Conservation (phyloP, 2,329 filamentous ascomycete species). For the Exophiala sideris region DNA sequence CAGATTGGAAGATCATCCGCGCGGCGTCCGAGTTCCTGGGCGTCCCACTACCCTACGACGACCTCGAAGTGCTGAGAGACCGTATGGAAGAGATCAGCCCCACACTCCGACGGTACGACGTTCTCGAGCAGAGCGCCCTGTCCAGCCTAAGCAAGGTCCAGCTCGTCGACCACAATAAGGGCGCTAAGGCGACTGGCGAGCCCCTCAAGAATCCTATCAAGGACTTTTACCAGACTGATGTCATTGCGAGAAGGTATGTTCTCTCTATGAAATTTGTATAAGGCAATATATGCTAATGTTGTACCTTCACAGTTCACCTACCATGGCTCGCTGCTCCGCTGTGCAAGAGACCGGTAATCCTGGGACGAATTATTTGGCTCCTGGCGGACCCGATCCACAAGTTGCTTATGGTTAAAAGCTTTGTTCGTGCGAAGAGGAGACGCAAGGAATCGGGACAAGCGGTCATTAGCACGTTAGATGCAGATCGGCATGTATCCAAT, state of each 20-base stretch:
- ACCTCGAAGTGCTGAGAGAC: constrained; percentile 82
- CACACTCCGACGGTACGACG: constrained; percentile 81
- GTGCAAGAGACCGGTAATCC: constrained; percentile 81
- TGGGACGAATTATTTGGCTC: constrained; percentile 74
- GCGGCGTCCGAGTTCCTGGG: constrained; percentile 89
- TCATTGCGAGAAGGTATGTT: constrained; percentile 87
- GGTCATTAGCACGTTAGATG: too few relatives aligned
- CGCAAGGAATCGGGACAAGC: too few relatives aligned
- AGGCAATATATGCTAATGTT: constrained; percentile 3
- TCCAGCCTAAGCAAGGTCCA: constrained; percentile 83
- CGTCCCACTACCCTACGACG: constrained; percentile 83
- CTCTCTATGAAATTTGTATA: constrained; percentile 15
- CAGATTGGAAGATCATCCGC: constrained; percentile 98
- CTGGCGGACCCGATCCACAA: constrained; percentile 53
- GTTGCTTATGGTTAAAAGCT: constrained; percentile 34
- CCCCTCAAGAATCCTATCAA: constrained; percentile 82
- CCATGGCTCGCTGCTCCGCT: constrained; percentile 95
- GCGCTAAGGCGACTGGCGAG: constrained; percentile 65
- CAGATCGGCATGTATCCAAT: too few relatives aligned
- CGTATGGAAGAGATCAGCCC: constrained; percentile 95
- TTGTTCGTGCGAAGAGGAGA: too few relatives aligned
- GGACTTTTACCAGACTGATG: constrained; percentile 98
- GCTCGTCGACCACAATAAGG: constrained; percentile 95
- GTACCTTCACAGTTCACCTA: constrained; percentile 71
- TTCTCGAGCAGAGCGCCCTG: constrained; percentile 77